These are phyloP conservation scores for Penicillium glabrum DNA, from an alignment of 2,329 filamentous ascomycete species.

Conservation along the genomic window DNA sequence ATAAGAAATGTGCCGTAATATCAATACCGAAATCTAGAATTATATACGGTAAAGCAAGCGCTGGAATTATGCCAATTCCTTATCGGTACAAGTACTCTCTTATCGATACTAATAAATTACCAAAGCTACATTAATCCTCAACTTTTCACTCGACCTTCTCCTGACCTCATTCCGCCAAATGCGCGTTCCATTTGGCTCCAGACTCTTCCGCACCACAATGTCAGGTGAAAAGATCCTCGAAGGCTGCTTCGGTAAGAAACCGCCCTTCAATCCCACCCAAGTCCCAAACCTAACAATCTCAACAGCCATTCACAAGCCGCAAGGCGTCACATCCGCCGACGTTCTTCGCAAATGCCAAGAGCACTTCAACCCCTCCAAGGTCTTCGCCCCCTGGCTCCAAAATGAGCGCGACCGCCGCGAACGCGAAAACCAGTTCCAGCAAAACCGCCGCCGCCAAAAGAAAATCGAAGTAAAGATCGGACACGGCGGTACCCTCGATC, in stretches of 20 bases:
- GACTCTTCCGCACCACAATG: conserved; percentile 38
- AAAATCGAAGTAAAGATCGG: conserved; percentile 83
- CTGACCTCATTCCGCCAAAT: conserved; percentile 22
- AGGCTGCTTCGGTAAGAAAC: conserved; percentile 59
- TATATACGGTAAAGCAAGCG: neutral
- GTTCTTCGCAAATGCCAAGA: conserved; percentile 84
- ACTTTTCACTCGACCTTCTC: conserved; percentile 6
- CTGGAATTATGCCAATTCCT: neutral
- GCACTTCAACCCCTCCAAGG: conserved; percentile 75
- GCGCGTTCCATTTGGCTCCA: conserved; percentile 28
- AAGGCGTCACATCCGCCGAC: conserved; percentile 82
- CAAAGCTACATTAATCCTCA: neutral
- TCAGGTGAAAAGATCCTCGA: conserved; percentile 55
- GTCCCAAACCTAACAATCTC: conserved; percentile 3
- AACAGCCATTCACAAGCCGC: conserved; percentile 88
- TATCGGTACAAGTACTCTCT: neutral
- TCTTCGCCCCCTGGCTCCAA: conserved; percentile 77
- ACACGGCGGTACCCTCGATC: conserved; percentile 93
- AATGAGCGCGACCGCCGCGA: conserved; percentile 58
- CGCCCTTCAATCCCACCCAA: neutral
- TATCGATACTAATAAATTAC: neutral
- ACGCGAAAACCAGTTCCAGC: conserved; percentile 59
- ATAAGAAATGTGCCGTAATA: neutral
- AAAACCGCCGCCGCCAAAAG: conserved; percentile 61
- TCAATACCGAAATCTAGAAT: neutral